Base-by-base conservation (phyloP, 2,329 filamentous ascomycete genomes). In the Trichophaea hybrida region DNA sequence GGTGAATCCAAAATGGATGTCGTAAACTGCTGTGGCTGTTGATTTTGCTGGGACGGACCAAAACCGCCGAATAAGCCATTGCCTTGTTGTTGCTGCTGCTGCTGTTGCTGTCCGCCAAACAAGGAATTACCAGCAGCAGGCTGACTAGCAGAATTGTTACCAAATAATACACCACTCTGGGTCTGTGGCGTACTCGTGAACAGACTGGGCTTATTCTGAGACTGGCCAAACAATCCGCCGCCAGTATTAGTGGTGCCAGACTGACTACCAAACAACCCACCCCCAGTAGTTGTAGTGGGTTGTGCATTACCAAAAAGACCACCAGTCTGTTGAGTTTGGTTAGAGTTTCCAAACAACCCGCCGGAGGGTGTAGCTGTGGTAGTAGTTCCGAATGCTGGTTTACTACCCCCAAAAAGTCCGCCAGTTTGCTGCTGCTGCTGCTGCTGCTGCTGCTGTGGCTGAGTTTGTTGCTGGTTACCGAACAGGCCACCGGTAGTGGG, bases 1-100 rank as follows among this genome's bases (percentile, higher is more conserved):
- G 94, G 91, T 56, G 86, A 88, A 65, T 91, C 88, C 61, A 82
- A 83, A 59, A 94, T 80, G 62, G 88, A 93, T 4, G 89, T 84
- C 37, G 85, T 88, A 60, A 95, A 75, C 15, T 78, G 74, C 69
- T 86, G 82, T 13, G 78, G 78, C 52, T 74, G 74, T 64, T 76
- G 74, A 53, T 78, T 78, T 63, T 77, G 75, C 61, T 79, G 75
- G 74, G 75, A 53, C 70, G 71, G n/a, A 80, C 79, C 64, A 82
- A 81, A 31, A 82, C 64, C 66, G 77, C 75, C 46, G 35, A 64
- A 62, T 43, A 63, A 70, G 32, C 59, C 58, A 52, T 49, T 59
- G 46, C 55, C 38, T 66, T 77, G 74, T 54, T 78, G 75, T 61
- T 78, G 75, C 61, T 76, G 77, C 59, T 75, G 75, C 64, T 77